Percentiles rank a stretch among this genome's conserved stretches.
These are phyloP conservation scores for Saccharum officinarum DNA, from an alignment of 176 grass and related monocot genomes.

Conservation along the genomic window DNA sequence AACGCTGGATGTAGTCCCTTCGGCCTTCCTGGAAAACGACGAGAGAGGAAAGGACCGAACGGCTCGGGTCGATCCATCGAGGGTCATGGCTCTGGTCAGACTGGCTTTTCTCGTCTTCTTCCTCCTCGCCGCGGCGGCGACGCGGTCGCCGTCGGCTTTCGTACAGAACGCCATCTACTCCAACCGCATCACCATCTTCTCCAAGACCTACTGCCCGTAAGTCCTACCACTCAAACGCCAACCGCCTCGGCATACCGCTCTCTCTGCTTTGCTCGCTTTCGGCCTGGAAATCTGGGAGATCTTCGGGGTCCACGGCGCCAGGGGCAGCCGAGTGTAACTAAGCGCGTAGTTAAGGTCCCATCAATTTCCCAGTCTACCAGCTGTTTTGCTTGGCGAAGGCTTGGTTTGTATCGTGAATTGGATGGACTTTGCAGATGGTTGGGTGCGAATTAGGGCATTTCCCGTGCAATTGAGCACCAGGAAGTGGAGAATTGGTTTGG, in stretches of 20 bases:
- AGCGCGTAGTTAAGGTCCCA: neutral
- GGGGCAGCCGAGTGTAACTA: neutral
- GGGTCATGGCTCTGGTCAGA: slow-evolving; percentile 22
- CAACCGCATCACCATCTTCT: slow-evolving; percentile 94
- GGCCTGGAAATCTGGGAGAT: neutral
- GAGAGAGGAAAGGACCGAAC: neutral
- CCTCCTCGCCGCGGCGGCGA: slow-evolving; percentile 48
- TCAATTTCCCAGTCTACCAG: neutral
- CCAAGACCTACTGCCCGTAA: slow-evolving; percentile 92
- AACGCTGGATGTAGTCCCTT: neutral
- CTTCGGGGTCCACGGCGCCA: neutral
- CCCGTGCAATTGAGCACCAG: neutral
- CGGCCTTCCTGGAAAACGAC: neutral
- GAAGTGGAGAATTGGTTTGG: neutral
- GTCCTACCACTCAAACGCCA: neutral
- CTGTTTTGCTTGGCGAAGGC: neutral
- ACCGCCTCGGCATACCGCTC: neutral
- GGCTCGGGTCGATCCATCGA: neutral
- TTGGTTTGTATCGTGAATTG: neutral
- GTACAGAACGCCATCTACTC: slow-evolving; percentile 95
- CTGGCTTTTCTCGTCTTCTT: slow-evolving; percentile 15
- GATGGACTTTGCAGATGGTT: neutral
- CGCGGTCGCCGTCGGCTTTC: slow-evolving; percentile 66
- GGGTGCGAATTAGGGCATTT: neutral
- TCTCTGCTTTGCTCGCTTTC: neutral